Base-by-base conservation (phyloP, 2,329 filamentous ascomycete genomes). In the Fusarium tupiense region DNA sequence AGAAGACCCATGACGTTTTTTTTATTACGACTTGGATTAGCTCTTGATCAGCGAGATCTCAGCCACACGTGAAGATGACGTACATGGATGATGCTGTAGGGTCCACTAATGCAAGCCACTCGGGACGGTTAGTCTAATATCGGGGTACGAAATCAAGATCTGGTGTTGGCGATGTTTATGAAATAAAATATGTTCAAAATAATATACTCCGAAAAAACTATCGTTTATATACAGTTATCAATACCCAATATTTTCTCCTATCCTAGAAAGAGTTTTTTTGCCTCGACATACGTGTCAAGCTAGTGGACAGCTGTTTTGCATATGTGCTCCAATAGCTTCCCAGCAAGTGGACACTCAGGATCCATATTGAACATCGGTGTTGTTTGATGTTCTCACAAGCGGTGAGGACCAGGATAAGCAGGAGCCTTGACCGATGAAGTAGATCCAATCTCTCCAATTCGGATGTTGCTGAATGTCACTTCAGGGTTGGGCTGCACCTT, bases 371-470 rank as follows among this genome's bases (percentile, higher is more conserved):
- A 46, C 59, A 54, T 41, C 41, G 59, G 38, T 50, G 47, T 47
- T 53, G 41, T 37, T 52, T 37, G n/a, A 37, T 16, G n/a, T 26
- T 26, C 33, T 37, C 16, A 53, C 54, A 61, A n/a, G 41, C 58
- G 46, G 44, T 67, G 72, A 43, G 65, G 47, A 9, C 43, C 64
- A 47, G 65, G 66, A 47, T 38, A 50, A 14, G 64, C 64, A 44
- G 65, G 54, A 19, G 47, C 40, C 47, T 68, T 68, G 26, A 68
- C 65, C 46, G 67, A 60, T 40, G 63, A 71, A 29, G 72, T 91
- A 24, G 87, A 88, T 9, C 86, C 88, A 75, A 91, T 87, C 73
- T 91, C 88, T n/a, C 89, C 89, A 85, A 88, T 89, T 76, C 85
- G 86, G 74, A 91, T 87, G 75, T 90, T 86, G 69, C 85, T 87